Evolutionary conservation across 805 yeast genomes (phyloP), one percentile per base, ranked within the genome.

Genomic region (Priceomyces castillae): DNA sequence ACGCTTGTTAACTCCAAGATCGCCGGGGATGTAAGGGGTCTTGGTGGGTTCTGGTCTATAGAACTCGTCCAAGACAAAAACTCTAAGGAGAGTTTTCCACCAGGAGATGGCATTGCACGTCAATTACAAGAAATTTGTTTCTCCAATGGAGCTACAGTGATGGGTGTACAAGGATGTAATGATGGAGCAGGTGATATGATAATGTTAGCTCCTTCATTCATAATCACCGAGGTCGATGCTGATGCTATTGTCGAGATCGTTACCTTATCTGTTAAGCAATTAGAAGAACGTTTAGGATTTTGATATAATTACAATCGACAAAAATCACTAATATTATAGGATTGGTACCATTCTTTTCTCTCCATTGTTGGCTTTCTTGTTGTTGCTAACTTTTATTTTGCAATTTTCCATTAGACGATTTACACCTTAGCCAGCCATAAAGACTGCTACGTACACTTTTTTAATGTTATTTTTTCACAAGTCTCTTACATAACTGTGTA

Each of bases 1-100:
- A 40, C 49, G 33, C 19, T 48, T 11, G 33, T 30, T 3, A 41
- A 46, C 11, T 39, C 43, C 38, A 48, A 48, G 22, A 51, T 56
- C 18, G 80, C 71, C 17, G 86, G 84, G 46, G 81, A 81, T 50
- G 73, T 81, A 30, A 72, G 86, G 61, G 86, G 86, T 42, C 65
- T 77, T 44, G 86, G 85, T 47, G 76, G 78, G 31, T 81, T 81
- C 61, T 69, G 82, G 74, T 67, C 80, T 3, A 53, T 81, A 37
- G 86, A 81, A 58, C 65, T 78, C 40, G 84, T 79, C 46, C 71
- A 77, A 53, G 71, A 80, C 54, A 74, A 69, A 48, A 58, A 53
- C 14, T 73, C 83, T 15, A 79, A 77, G 52, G 77, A 76, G 56
- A 64, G 74, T 10, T 77, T 77, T 46, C 69, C 64, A 26, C 58